Evolutionary conservation across 2,329 filamentous ascomycete species (phyloP).

Genomic region (Cryphonectria nitschkei): DNA sequence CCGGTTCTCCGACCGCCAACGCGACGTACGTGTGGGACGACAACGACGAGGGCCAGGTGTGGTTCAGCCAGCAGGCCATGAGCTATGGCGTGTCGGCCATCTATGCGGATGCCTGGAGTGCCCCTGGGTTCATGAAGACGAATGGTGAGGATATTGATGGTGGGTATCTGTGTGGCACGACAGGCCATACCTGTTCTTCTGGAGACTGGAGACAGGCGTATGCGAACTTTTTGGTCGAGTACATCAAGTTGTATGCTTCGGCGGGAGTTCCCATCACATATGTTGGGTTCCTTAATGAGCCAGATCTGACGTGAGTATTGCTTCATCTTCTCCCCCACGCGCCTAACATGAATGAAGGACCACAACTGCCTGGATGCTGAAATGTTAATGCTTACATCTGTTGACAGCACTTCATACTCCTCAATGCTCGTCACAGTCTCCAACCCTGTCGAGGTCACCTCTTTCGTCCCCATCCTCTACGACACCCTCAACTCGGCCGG

Average conservation of each 20-base stretch:
- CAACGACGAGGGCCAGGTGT: slow-evolving; percentile 46
- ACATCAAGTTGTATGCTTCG: slow-evolving; percentile 50
- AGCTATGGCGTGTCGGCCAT: slow-evolving; percentile 45
- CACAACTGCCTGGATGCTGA: not conserved
- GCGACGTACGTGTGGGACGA: slow-evolving; percentile 41
- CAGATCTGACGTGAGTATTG: slow-evolving; percentile 39
- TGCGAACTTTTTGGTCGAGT: slow-evolving; percentile 52
- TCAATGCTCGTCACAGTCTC: slow-evolving; percentile 71
- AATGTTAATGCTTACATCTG: not conserved
- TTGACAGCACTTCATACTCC: slow-evolving; percentile 42
- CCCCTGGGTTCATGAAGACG: slow-evolving; percentile 56
- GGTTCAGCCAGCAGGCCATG: slow-evolving; percentile 44
- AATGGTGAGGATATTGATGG: slow-evolving; percentile 48
- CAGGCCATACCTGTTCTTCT: slow-evolving; percentile 41
- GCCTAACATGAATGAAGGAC: too few relatives aligned
- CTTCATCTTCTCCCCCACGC: not conserved
- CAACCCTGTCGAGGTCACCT: slow-evolving; percentile 75
- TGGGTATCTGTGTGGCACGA: slow-evolving; percentile 50
- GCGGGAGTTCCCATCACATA: slow-evolving; percentile 49
- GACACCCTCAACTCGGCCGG: slow-evolving; percentile 41
- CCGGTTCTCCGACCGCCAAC: slow-evolving; percentile 35
- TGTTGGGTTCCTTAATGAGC: slow-evolving; percentile 53
- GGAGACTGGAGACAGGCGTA: slow-evolving; percentile 54
- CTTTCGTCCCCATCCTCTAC: slow-evolving; percentile 54
- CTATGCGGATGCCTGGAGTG: slow-evolving; percentile 55